Evolutionary conservation across 371 early-diverging fungal species (phyloP).

Genomic region (Basidiobolus meristosporus): DNA sequence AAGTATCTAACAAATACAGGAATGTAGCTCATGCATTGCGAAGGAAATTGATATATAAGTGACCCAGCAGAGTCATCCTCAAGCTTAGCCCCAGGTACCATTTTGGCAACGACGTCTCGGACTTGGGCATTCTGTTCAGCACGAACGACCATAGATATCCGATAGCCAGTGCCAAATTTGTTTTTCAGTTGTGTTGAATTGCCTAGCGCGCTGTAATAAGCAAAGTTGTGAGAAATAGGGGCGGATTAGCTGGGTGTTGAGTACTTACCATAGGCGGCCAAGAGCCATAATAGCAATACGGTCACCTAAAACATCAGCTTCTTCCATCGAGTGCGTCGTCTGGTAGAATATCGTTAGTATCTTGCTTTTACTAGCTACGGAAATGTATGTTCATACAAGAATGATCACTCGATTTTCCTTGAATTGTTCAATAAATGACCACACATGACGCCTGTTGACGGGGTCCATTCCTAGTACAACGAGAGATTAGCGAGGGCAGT

Average conservation of each 20-base stretch:
- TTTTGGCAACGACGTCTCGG: conserved; percentile 11
- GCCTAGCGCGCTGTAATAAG: conserved; percentile 22
- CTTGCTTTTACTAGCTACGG: conserved; percentile 23
- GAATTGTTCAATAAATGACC: conserved; percentile 51
- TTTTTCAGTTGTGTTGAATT: conserved; percentile 39
- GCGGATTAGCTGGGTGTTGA: not conserved
- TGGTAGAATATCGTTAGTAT: conserved; percentile 16
- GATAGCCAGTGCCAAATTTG: conserved; percentile 46
- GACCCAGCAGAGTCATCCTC: conserved; percentile 46
- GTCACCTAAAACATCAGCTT: conserved; percentile 44
- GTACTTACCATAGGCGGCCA: conserved; percentile 20
- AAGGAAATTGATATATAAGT: conserved; percentile 29
- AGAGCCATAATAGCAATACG: conserved; percentile 48
- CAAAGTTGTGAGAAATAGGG: not conserved
- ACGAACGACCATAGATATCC: conserved; percentile 15
- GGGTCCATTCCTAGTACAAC: conserved; percentile 36
- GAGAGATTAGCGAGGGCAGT: not conserved
- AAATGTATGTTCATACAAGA: conserved; percentile 7
- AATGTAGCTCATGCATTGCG: conserved; percentile 11
- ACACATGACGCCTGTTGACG: conserved; percentile 47
- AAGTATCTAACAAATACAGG: conserved; percentile 26
- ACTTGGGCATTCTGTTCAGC: conserved; percentile 10
- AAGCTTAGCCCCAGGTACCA: conserved; percentile 23
- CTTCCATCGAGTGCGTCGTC: conserved; percentile 61
- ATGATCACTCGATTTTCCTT: conserved; percentile 41